phyloP scores from a whole-genome alignment of 495 filamentous ascomycete species.

The Neurospora sp. region DNA sequence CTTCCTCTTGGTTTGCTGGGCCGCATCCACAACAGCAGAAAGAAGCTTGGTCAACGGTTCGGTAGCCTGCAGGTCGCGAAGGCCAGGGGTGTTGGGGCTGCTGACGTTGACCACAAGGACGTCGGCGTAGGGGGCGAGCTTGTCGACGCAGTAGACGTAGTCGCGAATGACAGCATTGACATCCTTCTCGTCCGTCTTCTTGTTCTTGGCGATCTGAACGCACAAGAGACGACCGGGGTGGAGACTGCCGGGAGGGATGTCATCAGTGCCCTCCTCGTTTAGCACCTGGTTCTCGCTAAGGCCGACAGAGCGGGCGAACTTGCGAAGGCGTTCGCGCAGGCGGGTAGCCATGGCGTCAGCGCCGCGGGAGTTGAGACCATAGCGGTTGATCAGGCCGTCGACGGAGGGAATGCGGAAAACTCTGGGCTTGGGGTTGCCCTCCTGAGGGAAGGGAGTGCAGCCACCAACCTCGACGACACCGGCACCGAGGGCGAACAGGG shows the following conservation, averaged over 20 bases:
- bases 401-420: conserved; percentile 78
- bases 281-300: conserved; percentile 63
- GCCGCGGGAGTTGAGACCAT: conserved; percentile 86
- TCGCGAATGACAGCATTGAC: conserved; percentile 73
- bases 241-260: conserved; percentile 62
- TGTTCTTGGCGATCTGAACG: conserved; percentile 98
- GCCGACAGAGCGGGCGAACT: conserved; percentile 61
- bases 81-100: conserved; percentile 87
- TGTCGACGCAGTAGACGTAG: conserved; percentile 77
- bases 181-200: conserved; percentile 71
- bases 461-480: conserved; percentile 86
- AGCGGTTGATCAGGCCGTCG: conserved; percentile 85
- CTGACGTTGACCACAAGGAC: conserved; percentile 95
- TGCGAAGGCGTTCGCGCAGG: conserved; percentile 65
- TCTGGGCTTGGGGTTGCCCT: conserved; percentile 75
- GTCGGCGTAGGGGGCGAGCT: conserved; percentile 77
- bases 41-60: conserved; percentile 74
- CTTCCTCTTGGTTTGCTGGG: conserved; percentile 52
- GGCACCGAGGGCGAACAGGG: conserved; percentile 71
- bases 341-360: conserved; percentile 76
- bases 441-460: conserved; percentile 73
- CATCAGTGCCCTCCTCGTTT: conserved; percentile 52
- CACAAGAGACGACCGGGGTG: conserved; percentile 63
- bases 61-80: conserved; percentile 71
- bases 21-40: conserved; percentile 70